These are phyloP conservation scores for Colletotrichum karsti DNA, from an alignment of 2,329 filamentous ascomycete species.

Conservation along the genomic window DNA sequence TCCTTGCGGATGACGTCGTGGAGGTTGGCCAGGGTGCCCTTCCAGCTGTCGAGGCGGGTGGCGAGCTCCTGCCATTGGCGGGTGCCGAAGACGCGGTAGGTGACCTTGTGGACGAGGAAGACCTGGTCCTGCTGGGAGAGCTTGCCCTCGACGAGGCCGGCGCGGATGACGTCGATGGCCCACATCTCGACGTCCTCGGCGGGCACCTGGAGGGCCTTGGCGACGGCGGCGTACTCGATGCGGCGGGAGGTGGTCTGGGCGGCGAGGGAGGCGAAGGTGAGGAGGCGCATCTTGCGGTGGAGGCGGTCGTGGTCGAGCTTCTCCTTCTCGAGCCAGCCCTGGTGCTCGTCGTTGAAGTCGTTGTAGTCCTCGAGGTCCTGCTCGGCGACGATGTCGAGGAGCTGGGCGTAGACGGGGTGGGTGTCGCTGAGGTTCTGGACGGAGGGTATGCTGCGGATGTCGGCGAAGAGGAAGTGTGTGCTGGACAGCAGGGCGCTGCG, in stretches of 20 bases:
- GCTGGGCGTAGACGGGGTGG: constrained; percentile 85
- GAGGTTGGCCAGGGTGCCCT: constrained; percentile 81
- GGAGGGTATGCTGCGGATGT: constrained; percentile 81
- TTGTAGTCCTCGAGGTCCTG: constrained; percentile 95
- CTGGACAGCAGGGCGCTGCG: constrained; percentile 62
- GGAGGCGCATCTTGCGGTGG: constrained; percentile 93
- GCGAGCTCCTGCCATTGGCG: constrained; percentile 98
- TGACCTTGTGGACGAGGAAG: constrained; percentile 95
- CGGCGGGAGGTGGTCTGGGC: constrained; percentile 85
- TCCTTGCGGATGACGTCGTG: constrained; percentile 81
- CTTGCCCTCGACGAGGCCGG: constrained; percentile 94
- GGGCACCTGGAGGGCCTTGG: constrained; percentile 84
- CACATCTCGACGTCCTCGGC: constrained; percentile 92
- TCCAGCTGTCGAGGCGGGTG: constrained; percentile 90
- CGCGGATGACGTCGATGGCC: constrained; percentile 98
- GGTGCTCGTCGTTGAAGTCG: constrained; percentile 93
- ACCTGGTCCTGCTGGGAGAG: constrained; percentile 91
- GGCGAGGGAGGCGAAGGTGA: constrained; percentile 91
- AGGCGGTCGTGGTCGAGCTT: constrained; percentile 77
- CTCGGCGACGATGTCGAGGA: constrained; percentile 94
- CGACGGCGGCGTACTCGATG: constrained; percentile 87
- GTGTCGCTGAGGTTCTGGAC: constrained; percentile 88
- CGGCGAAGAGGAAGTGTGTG: constrained; percentile 76
- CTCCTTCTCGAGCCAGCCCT: constrained; percentile 82
- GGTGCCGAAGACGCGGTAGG: constrained; percentile 95